Evolutionary conservation across 768 basidiomycete species (phyloP), one percentile per base, ranked within the genome.

Genomic region (Cystofilobasidium ferigula): DNA sequence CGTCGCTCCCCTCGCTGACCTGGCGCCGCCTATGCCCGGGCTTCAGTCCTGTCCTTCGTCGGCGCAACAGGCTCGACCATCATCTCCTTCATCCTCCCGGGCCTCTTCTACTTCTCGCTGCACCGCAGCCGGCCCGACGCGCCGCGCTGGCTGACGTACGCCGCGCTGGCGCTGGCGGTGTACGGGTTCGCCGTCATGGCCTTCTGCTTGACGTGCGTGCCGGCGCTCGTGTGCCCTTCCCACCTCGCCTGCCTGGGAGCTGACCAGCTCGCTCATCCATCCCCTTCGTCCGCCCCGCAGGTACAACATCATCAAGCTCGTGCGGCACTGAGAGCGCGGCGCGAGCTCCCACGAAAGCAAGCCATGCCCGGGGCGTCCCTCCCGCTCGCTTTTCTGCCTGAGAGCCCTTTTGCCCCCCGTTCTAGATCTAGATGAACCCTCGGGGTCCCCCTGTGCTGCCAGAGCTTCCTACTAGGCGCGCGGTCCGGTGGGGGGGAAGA

Each of bases 1-100:
- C 16, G 28, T 28, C 16, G 6, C 24, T 43, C 43, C 3, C 4
- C 13, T 8, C 30, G 16, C 34, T 1, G 5, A 22, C 2, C 18
- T 22, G 34, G 61, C 28, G 24, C 16, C 61, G 30, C 35, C n/a
- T 51, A 14, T 24, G 13, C 8, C 16, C 9, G 5, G 20, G 60
- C 30, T 24, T 43, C 72, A 89, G 94, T 98, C 18, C 80, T 98
- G 38, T 89, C 91, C 5, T 95, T 99, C 73, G 94, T 99, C 42
- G 95, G 95, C 1, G 86, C 91, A 28, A 97, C 92, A 0, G 95
- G 95, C 16, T 94, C 90, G 18, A 95, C 93, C 30, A 94, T 92
- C 24, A 90, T 98, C 66, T 92, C 89, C 1, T 98, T 97, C 78
- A 95, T 98, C 72, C 81, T 95, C 40, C 93, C 92, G 0, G 92